These are phyloP conservation scores for Cryphonectria radicalis DNA, from an alignment of 2,329 filamentous ascomycete species.

Conservation along the genomic window DNA sequence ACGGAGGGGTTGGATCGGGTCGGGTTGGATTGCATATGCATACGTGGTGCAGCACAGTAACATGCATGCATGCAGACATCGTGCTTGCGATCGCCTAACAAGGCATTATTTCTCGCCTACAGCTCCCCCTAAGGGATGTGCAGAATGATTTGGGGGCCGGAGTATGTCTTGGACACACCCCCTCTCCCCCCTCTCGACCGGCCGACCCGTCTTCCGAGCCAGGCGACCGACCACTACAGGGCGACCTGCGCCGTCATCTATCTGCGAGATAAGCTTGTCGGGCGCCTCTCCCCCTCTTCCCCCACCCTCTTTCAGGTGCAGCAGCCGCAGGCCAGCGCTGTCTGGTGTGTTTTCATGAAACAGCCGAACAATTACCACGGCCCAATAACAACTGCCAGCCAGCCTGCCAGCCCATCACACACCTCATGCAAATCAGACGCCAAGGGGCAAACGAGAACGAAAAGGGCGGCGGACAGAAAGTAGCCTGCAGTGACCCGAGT, in stretches of 20 bases:
- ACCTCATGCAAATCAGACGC: neutral
- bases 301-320: neutral
- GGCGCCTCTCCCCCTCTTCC: no score
- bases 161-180: neutral
- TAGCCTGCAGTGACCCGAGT: no score
- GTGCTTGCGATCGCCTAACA: neutral
- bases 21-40: neutral
- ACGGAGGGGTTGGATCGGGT: neutral
- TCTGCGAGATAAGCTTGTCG: neutral
- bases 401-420: neutral
- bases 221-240: neutral
- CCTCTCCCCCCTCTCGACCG: neutral
- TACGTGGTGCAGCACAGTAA: neutral
- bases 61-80: neutral
- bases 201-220: neutral
- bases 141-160: neutral
- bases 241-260: neutral
- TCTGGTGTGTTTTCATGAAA: neutral
- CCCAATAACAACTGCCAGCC: neutral
- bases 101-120: neutral
- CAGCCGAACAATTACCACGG: neutral
- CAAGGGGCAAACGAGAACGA: neutral
- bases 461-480: neutral
- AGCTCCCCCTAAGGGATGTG: neutral
- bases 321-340: neutral